These are phyloP conservation scores for Actinomortierella ambigua DNA, from an alignment of 371 early-diverging fungal species.

Conservation along the genomic window DNA sequence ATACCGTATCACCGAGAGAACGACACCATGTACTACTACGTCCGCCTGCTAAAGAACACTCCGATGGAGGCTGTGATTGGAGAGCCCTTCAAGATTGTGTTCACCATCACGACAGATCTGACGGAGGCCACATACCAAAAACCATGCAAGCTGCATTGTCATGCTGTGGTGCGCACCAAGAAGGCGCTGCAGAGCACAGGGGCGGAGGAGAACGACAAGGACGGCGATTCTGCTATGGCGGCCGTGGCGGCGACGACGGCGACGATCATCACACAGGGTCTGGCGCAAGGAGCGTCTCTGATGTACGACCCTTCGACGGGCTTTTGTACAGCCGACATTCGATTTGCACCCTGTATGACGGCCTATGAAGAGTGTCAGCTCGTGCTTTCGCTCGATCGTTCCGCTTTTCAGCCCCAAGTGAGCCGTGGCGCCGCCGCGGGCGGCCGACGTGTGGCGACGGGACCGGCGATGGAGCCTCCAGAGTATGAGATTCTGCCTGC, in stretches of 20 bases:
- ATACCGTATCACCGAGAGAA: too few relatives aligned
- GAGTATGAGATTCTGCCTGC: constrained; percentile 45
- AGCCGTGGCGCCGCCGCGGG: too few relatives aligned
- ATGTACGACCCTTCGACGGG: constrained; percentile 43
- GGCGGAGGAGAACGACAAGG: constrained; percentile 15
- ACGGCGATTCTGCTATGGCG: too few relatives aligned
- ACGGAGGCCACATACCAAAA: constrained; percentile 42
- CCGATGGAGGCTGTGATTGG: constrained; percentile 46
- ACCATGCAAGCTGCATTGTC: constrained; percentile 41
- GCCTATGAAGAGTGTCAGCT: constrained; percentile 40
- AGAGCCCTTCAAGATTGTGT: constrained; percentile 47
- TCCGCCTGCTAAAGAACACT: constrained; percentile 46
- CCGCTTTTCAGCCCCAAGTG: too few relatives aligned
- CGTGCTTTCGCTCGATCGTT: constrained; percentile 29
- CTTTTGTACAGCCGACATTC: constrained; percentile 41
- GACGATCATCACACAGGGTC: constrained; percentile 46
- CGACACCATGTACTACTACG: constrained; percentile 42
- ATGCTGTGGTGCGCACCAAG: constrained; percentile 33
- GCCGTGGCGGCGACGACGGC: constrained; percentile 14
- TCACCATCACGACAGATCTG: constrained; percentile 46
- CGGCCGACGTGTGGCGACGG: too few relatives aligned
- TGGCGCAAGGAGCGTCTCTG: constrained; percentile 37
- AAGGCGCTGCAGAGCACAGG: constrained; percentile 23
- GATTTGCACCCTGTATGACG: constrained; percentile 46
- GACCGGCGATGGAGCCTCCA: constrained; percentile 30